phyloP scores from a whole-genome alignment of 2,329 filamentous ascomycete genomes.

The Nannizziopsis arthrosporioides region DNA sequence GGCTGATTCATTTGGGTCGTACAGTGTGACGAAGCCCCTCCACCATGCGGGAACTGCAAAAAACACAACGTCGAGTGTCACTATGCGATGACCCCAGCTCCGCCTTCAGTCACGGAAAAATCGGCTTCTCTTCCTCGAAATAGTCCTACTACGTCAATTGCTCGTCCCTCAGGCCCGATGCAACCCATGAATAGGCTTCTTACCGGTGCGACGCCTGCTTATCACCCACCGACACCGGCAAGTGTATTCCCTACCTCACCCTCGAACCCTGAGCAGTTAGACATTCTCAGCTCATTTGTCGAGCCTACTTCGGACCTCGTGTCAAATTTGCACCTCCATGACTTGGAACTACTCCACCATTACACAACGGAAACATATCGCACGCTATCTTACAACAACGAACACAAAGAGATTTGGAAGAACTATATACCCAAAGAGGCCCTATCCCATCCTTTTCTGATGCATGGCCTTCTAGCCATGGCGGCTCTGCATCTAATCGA shows the following conservation, averaged over 20 bases:
- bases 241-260: constrained; percentile 5
- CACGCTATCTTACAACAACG: constrained; percentile 18
- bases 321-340: constrained; percentile 23
- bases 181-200: constrained; percentile 2
- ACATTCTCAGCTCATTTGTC: constrained; percentile 15
- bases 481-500: constrained; percentile 20
- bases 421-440: constrained; percentile 19
- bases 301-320: constrained; percentile 13
- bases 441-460: constrained; percentile 19
- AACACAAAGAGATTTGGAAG: constrained; percentile 19
- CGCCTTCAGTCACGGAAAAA: neutral
- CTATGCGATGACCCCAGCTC: constrained; percentile 12
- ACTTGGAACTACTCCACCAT: constrained; percentile 36
- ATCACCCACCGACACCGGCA: constrained; percentile 9
- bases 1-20: constrained; percentile 2
- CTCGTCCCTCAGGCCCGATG: constrained; percentile 43
- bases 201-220: constrained; percentile 2
- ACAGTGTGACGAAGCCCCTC: constrained; percentile 20
- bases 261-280: constrained; percentile 14
- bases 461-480: constrained; percentile 21
- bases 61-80: constrained; percentile 21
- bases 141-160: constrained; percentile 45
- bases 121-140: neutral
- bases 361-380: constrained; percentile 28
- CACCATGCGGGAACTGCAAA: constrained; percentile 19